These are phyloP conservation scores for Trichocomaceae sp. DNA, from an alignment of 2,329 filamentous ascomycete genomes.

Conservation along the genomic window DNA sequence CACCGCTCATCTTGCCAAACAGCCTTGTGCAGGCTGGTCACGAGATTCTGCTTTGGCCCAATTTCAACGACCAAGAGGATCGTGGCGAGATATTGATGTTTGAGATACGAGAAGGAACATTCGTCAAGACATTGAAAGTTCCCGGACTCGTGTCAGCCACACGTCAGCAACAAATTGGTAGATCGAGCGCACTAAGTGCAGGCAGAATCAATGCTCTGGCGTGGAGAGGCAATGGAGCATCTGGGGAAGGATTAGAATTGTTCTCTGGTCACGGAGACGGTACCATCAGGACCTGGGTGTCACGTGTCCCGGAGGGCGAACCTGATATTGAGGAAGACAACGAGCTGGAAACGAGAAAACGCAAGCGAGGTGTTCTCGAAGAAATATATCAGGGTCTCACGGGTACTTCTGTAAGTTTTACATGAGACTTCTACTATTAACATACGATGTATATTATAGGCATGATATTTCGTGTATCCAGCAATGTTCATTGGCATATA, in stretches of 20 bases:
- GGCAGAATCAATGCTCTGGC: constrained; percentile 67
- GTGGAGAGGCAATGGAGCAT: constrained; percentile 62
- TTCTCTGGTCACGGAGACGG: constrained; percentile 83
- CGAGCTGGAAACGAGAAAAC: constrained; percentile 49
- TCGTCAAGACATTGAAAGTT: constrained; percentile 64
- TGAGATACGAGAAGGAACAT: constrained; percentile 67
- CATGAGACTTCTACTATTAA: constrained; percentile 13
- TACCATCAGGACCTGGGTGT: constrained; percentile 72
- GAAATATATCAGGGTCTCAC: constrained; percentile 74
- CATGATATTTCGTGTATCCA: background rate
- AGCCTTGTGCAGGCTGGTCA: constrained; percentile 50
- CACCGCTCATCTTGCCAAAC: constrained; percentile 58
- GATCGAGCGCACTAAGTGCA: constrained; percentile 43
- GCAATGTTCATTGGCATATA: background rate
- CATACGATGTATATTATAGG: background rate
- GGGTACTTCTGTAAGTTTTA: constrained; percentile 62
- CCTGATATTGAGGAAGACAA: constrained; percentile 41
- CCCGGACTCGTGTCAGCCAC: constrained; percentile 46
- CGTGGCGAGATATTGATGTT: constrained; percentile 67
- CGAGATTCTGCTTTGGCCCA: constrained; percentile 73
- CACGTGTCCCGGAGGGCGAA: constrained; percentile 48
- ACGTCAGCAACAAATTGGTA: constrained; percentile 30
- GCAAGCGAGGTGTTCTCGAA: constrained; percentile 72
- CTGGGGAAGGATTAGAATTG: constrained; percentile 57
- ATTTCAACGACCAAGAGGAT: constrained; percentile 61